phyloP scores from a whole-genome alignment of 2,329 filamentous ascomycete genomes.

The Alternaria brassicicola region DNA sequence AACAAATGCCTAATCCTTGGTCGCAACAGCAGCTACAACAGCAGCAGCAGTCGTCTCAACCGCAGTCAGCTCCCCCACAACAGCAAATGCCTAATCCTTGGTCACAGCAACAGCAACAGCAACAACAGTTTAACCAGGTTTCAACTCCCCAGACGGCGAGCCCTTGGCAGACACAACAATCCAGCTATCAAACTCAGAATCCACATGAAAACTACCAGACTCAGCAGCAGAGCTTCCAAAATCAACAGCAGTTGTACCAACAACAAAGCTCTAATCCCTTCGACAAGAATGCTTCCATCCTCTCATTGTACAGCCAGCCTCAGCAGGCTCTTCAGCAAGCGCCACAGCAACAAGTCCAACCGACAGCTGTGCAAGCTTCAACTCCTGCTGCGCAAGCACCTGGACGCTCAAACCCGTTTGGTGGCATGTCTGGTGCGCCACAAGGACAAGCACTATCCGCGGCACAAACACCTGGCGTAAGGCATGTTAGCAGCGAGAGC shows the following conservation, averaged over 20 bases:
- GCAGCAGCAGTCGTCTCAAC: conserved; percentile 30
- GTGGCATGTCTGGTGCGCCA: conserved; percentile 21
- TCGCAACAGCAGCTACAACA: conserved; percentile 24
- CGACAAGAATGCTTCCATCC: conserved; percentile 72
- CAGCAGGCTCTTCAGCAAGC: conserved; percentile 56
- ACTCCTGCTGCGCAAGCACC: conserved; percentile 29
- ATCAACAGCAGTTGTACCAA: conserved; percentile 33
- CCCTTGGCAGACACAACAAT: conserved; percentile 36
- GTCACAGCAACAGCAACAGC: conserved; percentile 26
- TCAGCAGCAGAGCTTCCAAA: conserved; percentile 23
- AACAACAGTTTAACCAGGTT: conserved; percentile 11
- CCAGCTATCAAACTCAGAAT: conserved; percentile 25
- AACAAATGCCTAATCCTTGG: conserved; percentile 34
- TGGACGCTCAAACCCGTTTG: conserved; percentile 65
- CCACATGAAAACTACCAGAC: conserved; percentile 21
- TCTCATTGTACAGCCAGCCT: conserved; percentile 74
- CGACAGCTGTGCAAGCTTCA: conserved; percentile 34
- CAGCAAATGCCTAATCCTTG: conserved; percentile 35
- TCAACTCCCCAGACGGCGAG: conserved; percentile 26
- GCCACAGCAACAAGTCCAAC: conserved; percentile 41
- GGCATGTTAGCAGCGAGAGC: conserved; percentile 72
- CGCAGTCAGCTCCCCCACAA: conserved; percentile 19
- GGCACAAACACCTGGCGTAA: conserved; percentile 27
- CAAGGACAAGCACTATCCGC: conserved; percentile 31
- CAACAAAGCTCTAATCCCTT: conserved; percentile 50